Conservation (phyloP, 2,329 filamentous ascomycete genomes). For the Ceratocystis cubensis region DNA sequence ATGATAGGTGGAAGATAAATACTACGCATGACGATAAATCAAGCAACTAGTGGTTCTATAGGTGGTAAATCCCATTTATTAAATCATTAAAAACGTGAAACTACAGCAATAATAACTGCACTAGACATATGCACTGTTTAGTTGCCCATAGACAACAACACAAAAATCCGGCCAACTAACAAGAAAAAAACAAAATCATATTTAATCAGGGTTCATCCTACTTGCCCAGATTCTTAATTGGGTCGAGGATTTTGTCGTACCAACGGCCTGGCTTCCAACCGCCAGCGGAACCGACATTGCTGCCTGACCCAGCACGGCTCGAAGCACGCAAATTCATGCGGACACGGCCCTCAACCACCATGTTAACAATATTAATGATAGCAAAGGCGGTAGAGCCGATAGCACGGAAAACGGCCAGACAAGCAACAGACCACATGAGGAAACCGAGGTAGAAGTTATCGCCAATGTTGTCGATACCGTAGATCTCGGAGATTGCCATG, state of each 20-base stretch:
- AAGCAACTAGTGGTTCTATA: too few species aligned
- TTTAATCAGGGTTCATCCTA: neutral
- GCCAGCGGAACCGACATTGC: constrained; percentile 11
- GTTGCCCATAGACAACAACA: too few species aligned
- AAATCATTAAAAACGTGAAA: too few species aligned
- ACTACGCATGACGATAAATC: too few species aligned
- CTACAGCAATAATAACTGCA: too few species aligned
- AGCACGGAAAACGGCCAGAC: constrained; percentile 75
- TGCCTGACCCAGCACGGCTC: neutral
- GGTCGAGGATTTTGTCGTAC: constrained; percentile 19
- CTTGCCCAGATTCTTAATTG: constrained; percentile 17
- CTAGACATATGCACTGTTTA: too few species aligned
- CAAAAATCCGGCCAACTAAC: too few species aligned
- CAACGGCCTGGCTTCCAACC: constrained; percentile 20
- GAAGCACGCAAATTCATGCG: constrained; percentile 44
- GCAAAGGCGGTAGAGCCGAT: constrained; percentile 71
- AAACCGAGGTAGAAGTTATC: constrained; percentile 86
- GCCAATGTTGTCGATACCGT: constrained; percentile 56
- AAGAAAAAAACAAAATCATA: too few species aligned
- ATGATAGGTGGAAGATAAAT: too few species aligned
- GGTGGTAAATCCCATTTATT: too few species aligned
- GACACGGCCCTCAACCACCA: constrained; percentile 74
- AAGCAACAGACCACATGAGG: constrained; percentile 84
- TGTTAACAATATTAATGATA: constrained; percentile 71
- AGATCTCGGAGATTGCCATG: constrained; percentile 85